Evolutionary conservation across 1,284 basidiomycete species (phyloP).

Genomic region (Lentinula novae-zelandiae): DNA sequence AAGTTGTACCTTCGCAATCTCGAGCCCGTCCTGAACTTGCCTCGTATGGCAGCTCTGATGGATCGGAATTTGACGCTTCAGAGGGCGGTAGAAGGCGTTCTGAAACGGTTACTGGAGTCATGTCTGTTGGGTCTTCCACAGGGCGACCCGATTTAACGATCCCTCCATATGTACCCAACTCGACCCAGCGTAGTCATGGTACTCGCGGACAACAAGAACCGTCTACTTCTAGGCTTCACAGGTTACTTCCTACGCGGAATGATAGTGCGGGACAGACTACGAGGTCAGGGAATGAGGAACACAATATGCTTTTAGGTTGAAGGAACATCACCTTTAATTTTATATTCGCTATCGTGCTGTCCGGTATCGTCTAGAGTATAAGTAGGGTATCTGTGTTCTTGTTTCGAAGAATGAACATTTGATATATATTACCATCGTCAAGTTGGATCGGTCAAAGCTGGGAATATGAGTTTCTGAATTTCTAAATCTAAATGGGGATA

Average conservation of each 20-base stretch:
- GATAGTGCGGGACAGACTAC: conserved; percentile 6
- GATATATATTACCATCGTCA: background rate
- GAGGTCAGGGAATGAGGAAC: conserved; percentile 1
- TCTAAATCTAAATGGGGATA: too few species aligned
- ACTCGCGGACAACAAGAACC: background rate
- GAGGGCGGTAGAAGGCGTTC: conserved; percentile 10
- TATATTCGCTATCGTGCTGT: background rate
- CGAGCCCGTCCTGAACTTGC: conserved; percentile 6
- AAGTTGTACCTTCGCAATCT: background rate
- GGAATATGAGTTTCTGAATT: background rate
- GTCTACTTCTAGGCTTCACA: background rate
- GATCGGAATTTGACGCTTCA: conserved; percentile 4
- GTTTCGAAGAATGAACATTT: background rate
- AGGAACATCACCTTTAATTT: background rate
- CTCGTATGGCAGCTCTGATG: conserved; percentile 6
- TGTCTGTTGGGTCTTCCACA: conserved; percentile 1
- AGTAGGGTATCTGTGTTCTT: background rate
- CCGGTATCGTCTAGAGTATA: background rate
- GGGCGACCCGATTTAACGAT: conserved; percentile 7
- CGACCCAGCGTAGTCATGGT: conserved; percentile 7
- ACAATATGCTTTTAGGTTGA: conserved; percentile 10
- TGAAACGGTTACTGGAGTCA: conserved; percentile 12
- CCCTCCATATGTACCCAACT: conserved; percentile 6
- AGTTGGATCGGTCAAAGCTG: conserved; percentile 1
- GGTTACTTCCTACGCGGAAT: conserved; percentile 4